Percentiles rank a stretch among this genome's conserved stretches.
Evolutionary conservation across 108 stramenopile genomes (phyloP).

Genomic region (Nitzschia inconspicua): DNA sequence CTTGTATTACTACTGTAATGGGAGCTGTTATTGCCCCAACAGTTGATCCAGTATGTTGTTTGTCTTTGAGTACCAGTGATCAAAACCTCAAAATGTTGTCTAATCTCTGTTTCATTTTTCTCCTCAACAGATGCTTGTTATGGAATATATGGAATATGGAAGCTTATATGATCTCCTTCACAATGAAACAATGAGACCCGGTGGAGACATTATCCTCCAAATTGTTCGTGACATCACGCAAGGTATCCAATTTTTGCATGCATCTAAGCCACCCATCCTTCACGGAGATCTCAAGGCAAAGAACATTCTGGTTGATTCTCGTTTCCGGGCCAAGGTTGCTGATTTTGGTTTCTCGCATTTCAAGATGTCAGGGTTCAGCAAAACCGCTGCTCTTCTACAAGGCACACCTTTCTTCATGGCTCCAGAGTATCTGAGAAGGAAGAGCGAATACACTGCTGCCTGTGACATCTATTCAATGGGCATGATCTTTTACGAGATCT

Average conservation of each 20-base stretch:
- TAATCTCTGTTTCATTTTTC: neutral
- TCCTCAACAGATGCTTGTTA: slow-evolving; percentile 20
- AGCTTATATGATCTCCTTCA: slow-evolving; percentile 54
- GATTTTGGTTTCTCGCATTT: slow-evolving; percentile 58
- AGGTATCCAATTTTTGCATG: slow-evolving; percentile 54
- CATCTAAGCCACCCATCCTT: slow-evolving; percentile 41
- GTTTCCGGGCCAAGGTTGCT: slow-evolving; percentile 47
- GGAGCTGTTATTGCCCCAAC: slow-evolving; percentile 27
- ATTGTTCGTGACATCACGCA: slow-evolving; percentile 49
- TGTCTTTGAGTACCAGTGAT: slow-evolving; percentile 11
- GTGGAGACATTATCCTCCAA: slow-evolving; percentile 50
- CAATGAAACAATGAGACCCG: slow-evolving; percentile 48
- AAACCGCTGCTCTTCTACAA: slow-evolving; percentile 30
- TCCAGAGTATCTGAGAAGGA: slow-evolving; percentile 62
- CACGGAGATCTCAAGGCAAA: slow-evolving; percentile 50
- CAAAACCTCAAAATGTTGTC: neutral
- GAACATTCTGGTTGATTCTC: slow-evolving; percentile 48
- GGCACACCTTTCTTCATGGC: slow-evolving; percentile 75
- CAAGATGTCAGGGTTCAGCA: too few relatives aligned
- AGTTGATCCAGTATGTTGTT: slow-evolving; percentile 45
- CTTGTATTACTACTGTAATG: slow-evolving; percentile 58
- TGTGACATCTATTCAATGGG: slow-evolving; percentile 59
- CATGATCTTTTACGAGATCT: slow-evolving; percentile 54
- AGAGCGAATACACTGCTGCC: slow-evolving; percentile 36
- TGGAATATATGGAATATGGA: slow-evolving; percentile 62